These are phyloP conservation scores for Marasmius fiardii DNA, from an alignment of 1,284 basidiomycete species.

Conservation along the genomic window DNA sequence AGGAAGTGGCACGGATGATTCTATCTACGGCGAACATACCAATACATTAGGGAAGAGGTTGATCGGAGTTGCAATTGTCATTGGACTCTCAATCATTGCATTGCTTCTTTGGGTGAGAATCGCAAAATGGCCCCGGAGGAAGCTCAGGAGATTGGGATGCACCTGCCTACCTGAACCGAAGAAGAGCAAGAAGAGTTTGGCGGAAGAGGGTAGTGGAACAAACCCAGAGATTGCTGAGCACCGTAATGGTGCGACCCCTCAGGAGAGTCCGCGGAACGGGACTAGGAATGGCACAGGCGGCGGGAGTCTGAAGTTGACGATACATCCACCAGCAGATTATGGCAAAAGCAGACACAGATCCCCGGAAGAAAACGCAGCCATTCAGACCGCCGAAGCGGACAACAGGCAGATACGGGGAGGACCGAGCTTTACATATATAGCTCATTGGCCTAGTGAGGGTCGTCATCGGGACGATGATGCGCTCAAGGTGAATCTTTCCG, in stretches of 20 bases:
- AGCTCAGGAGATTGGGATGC: conserved; percentile 9
- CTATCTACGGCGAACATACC: conserved; percentile 17
- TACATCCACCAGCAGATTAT: not conserved
- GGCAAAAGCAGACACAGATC: not conserved
- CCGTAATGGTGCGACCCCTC: not conserved
- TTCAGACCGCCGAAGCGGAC: not conserved
- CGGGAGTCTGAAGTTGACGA: not conserved
- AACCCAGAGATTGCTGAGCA: not conserved
- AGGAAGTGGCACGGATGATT: conserved; percentile 17
- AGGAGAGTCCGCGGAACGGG: too few relatives aligned
- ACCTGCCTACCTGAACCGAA: conserved; percentile 9
- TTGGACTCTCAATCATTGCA: conserved; percentile 26
- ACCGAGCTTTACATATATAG: not conserved
- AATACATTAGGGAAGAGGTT: conserved; percentile 35
- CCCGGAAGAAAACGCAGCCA: not conserved
- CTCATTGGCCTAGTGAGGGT: not conserved
- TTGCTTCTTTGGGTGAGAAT: conserved; percentile 28
- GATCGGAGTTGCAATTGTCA: conserved; percentile 39
- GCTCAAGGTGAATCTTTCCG: not conserved
- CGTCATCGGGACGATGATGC: not conserved
- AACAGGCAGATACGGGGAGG: not conserved
- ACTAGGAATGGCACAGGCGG: not conserved
- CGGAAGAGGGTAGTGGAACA: conserved; percentile 1
- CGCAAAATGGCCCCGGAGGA: conserved; percentile 25
- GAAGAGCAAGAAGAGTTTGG: conserved; percentile 7